A percentile compares a stretch with the other conserved stretches of the same genome.
Conservation (phyloP, 2,329 filamentous ascomycete genomes). For the Pseudogymnoascus sp. region DNA sequence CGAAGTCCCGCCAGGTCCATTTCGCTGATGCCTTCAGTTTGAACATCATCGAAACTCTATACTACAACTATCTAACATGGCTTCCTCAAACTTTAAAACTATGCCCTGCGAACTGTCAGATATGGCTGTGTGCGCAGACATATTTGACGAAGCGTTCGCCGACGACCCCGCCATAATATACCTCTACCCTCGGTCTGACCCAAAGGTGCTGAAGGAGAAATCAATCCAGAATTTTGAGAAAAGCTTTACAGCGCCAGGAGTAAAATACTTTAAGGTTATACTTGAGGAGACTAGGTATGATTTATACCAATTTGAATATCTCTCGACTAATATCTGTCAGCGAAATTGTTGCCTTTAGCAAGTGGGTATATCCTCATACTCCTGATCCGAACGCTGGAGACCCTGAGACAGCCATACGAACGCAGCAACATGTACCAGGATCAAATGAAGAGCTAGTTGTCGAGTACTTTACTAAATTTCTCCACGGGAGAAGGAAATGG, state of each 20-base stretch:
- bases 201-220: not conserved
- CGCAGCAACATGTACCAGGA: not conserved
- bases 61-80: not conserved
- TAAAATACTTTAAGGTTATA: not conserved
- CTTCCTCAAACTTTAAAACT: not conserved
- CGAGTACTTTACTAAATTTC: conserved; percentile 6
- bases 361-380: conserved; percentile 6
- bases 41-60: not conserved
- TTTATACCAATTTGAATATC: not conserved
- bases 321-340: not conserved
- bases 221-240: not conserved
- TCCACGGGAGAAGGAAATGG: conserved; percentile 6
- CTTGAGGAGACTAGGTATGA: not conserved
- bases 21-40: not conserved
- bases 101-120: not conserved
- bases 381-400: not conserved
- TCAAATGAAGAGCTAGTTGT: not conserved
- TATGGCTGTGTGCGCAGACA: not conserved
- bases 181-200: conserved; percentile 1
- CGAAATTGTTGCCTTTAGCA: conserved; percentile 4
- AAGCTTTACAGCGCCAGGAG: not conserved
- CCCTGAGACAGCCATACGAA: conserved; percentile 4
- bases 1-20: not conserved
- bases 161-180: not conserved
- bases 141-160: conserved; percentile 7